Percentiles rank a stretch among this genome's conserved stretches.
Conservation (phyloP, 73 alveolate species). For the Durusdinium trenchii region DNA sequence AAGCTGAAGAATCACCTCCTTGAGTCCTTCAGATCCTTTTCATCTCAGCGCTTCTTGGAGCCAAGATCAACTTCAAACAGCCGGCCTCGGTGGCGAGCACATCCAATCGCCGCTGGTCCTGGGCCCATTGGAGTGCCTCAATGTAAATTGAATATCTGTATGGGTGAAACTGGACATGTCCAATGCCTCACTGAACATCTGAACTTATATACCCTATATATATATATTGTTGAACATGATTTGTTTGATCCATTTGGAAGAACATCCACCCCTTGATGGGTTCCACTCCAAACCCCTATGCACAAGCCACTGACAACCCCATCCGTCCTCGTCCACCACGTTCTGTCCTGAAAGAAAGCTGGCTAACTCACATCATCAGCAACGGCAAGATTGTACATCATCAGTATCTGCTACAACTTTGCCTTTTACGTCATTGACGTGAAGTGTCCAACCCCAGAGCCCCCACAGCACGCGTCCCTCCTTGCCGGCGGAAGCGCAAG, state of each 20-base stretch:
- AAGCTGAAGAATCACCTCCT: background rate
- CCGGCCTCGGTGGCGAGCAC: constrained; percentile 79
- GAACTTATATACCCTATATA: no score
- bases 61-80: background rate
- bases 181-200: no score
- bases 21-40: background rate
- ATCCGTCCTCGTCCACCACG: constrained; percentile 56
- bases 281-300: no score
- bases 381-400: background rate
- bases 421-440: background rate
- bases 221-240: no score
- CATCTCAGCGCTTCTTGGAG: background rate
- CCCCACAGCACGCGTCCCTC: background rate
- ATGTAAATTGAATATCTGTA: background rate
- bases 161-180: no score
- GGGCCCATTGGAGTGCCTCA: background rate
- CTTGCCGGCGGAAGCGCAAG: constrained; percentile 51
- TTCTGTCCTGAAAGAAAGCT: constrained; percentile 4
- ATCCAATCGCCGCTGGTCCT: constrained; percentile 88
- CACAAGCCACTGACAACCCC: no score
- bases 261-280: no score
- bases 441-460: background rate
- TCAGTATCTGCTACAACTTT: background rate
- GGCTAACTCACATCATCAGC: background rate
- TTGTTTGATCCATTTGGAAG: no score